Percentiles rank a stretch among this genome's conserved stretches.
Evolutionary conservation across 495 filamentous ascomycete genomes (phyloP).

Genomic region (Apiosordaria backusii): DNA sequence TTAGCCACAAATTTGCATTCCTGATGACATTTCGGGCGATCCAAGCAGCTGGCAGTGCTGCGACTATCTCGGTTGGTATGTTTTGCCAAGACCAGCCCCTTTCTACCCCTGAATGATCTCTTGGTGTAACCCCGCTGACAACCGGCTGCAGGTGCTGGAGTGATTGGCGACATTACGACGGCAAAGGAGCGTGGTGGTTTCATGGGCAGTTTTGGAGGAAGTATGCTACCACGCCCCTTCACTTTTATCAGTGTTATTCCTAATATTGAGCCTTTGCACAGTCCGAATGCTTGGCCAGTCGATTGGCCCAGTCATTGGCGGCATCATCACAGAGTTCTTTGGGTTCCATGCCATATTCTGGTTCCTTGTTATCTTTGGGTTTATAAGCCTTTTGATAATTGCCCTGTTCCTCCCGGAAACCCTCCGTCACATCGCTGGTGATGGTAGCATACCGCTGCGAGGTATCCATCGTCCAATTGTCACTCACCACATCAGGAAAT

Average conservation of each 20-base stretch:
- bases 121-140: background rate
- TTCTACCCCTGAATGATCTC: background rate
- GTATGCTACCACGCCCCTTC: conserved; percentile 9
- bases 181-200: conserved; percentile 49
- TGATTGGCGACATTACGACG: conserved; percentile 52
- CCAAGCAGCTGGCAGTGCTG: conserved; percentile 51
- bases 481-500: conserved; percentile 43
- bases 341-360: conserved; percentile 68
- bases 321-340: conserved; percentile 56
- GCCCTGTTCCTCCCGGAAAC: conserved; percentile 57
- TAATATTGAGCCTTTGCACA: background rate
- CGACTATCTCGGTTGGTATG: conserved; percentile 40
- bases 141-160: conserved; percentile 39
- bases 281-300: conserved; percentile 47
- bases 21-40: conserved; percentile 51
- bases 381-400: conserved; percentile 41
- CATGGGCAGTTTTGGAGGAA: conserved; percentile 48
- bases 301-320: conserved; percentile 60
- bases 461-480: conserved; percentile 32
- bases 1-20: conserved; percentile 45
- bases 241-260: background rate
- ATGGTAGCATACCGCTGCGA: conserved; percentile 45
- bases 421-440: conserved; percentile 61
- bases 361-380: conserved; percentile 57
- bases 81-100: background rate